Evolutionary conservation across 208 protist species (phyloP), one percentile per base, ranked within the genome.

Genomic region (Tritrichomonas musculus): DNA sequence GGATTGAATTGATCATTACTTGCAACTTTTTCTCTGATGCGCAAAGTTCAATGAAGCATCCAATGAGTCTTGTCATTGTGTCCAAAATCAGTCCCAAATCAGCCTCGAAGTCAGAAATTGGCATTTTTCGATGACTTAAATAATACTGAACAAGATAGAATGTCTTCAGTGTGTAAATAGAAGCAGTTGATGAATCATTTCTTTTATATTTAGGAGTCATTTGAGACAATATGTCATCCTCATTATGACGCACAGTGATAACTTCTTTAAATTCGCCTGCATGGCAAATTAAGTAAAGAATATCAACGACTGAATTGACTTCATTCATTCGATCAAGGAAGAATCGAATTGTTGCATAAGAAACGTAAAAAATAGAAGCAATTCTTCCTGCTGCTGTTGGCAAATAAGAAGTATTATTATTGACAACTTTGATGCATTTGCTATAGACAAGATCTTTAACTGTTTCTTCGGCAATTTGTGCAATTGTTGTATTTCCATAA

Each of bases 91-190:
- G 97, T 94, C 98, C 98, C 66, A 97, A 97, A 95, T 99, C 99
- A 3, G 98, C 99, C 69, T 97, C 93, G 95, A 99, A 99, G 95
- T 99, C 99, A 1, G 96, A 95, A 93, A 99, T 98, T 49, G 98
- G 98, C 66, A 99, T 95, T 60, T 94, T 53, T 33, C 94, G 93
- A 0, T 97, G 96, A 41, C 95, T 94, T 93, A 99, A 98, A 94
- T 99, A 98, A 44, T 98, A 98, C 95, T 99, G 98, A n/a, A 99
- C 96, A 13, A 99, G 95, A 14, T 99, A 94, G 95, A 98, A 96
- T 20, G 98, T 96, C 95, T 99, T 99, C n/a, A n/a, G n/a, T n/a
- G n/a, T n/a, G n/a, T n/a, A n/a, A n/a, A n/a, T n/a, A 50, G 96
- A 96, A 94, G 99, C 27, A 69, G 27, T n/a, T 69, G 27, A n/a